These are phyloP conservation scores for Boletus semigastroideus DNA, from an alignment of 1,284 basidiomycete species.

Conservation along the genomic window DNA sequence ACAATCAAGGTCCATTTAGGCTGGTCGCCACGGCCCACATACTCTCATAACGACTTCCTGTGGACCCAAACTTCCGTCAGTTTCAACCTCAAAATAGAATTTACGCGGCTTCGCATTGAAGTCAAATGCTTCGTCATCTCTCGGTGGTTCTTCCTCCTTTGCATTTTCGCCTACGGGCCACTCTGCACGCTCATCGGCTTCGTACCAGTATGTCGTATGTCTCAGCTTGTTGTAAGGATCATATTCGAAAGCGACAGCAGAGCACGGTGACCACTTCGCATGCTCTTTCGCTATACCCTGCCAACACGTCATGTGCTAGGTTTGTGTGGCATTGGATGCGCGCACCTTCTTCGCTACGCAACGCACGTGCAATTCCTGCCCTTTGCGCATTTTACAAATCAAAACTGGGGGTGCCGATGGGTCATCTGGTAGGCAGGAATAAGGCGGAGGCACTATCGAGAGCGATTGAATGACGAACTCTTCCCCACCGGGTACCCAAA, in stretches of 20 bases:
- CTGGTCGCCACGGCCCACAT: conserved; percentile 10
- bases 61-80: conserved; percentile 84
- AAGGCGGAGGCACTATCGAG: background rate
- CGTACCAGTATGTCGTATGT: conserved; percentile 97
- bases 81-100: conserved; percentile 92
- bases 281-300: conserved; percentile 98
- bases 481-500: conserved; percentile 91
- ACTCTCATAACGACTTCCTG: conserved; percentile 89
- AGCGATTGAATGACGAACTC: conserved; percentile 45
- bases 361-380: conserved; percentile 85
- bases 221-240: conserved; percentile 97
- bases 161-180: conserved; percentile 86
- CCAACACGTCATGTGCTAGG: background rate
- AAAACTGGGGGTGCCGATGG: conserved; percentile 68
- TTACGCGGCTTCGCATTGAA: conserved; percentile 83
- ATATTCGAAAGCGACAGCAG: conserved; percentile 96
- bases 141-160: conserved; percentile 76
- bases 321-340: conserved; percentile 1
- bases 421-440: conserved; percentile 47
- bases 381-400: conserved; percentile 91
- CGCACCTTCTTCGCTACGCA: conserved; percentile 92
- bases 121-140: conserved; percentile 83
- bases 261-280: conserved; percentile 98
- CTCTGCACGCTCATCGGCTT: conserved; percentile 74
- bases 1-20: background rate